A percentile compares a stretch with the other conserved stretches of the same genome.
phyloP scores from a whole-genome alignment of 2,329 filamentous ascomycete species.

The Monosporascus sp. region DNA sequence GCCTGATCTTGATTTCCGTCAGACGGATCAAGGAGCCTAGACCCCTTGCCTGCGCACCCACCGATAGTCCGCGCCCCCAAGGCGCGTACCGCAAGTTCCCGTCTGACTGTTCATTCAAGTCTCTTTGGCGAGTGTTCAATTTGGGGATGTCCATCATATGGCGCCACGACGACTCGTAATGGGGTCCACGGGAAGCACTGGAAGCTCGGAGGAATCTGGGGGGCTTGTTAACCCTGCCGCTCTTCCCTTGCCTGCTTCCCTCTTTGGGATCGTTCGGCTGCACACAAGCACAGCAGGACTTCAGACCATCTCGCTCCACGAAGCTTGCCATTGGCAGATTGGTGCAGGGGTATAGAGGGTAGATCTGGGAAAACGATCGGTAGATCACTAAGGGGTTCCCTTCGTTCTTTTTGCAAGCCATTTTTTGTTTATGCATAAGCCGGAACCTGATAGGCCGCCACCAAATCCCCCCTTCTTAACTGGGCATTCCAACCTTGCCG shows the following conservation, averaged over 20 bases:
- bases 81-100: background rate
- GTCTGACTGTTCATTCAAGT: background rate
- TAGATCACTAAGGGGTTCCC: background rate
- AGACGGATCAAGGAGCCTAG: background rate
- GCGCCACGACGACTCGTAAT: background rate
- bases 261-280: background rate
- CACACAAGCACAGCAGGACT: background rate
- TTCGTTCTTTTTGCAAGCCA: background rate
- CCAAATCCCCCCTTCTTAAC: background rate
- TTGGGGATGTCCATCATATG: background rate
- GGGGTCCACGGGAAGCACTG: background rate
- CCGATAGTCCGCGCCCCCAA: background rate
- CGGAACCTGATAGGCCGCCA: background rate
- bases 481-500: background rate
- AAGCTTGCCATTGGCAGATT: background rate
- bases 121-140: background rate
- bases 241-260: background rate
- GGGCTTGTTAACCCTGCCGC: background rate
- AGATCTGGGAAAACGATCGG: background rate
- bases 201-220: background rate
- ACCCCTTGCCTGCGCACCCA: background rate
- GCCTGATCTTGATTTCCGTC: slow-evolving; percentile 15
- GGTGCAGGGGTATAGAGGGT: background rate
- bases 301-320: background rate
- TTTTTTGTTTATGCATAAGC: background rate